Percentiles rank a stretch among this genome's conserved stretches.
phyloP scores from a whole-genome alignment of 345 rosid genomes.

The Aegle marmelos region DNA sequence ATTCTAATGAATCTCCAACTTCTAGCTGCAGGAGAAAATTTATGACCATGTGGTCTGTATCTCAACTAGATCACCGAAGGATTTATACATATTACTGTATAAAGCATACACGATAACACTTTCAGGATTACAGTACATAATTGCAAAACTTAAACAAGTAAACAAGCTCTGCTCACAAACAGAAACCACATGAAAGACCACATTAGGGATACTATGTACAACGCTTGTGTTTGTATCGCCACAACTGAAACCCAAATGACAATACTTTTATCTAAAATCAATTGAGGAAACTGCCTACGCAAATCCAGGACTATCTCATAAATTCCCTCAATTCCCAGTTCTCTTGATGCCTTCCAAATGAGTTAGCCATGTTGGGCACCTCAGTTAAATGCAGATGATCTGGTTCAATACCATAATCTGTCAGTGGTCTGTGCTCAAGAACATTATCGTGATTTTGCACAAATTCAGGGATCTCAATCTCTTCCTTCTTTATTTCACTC shows the following conservation, averaged over 20 bases:
- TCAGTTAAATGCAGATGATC: constrained; percentile 65
- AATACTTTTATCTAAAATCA: background rate
- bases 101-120: background rate
- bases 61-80: too few relatives aligned
- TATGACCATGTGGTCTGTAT: too few relatives aligned
- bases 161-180: background rate
- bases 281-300: background rate
- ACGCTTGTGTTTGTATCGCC: background rate
- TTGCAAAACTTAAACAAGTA: too few relatives aligned
- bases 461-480: constrained; percentile 86
- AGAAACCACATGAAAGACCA: background rate
- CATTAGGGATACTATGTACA: constrained; percentile 10
- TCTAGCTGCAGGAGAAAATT: too few relatives aligned
- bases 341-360: constrained; percentile 61
- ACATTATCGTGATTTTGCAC: constrained; percentile 68
- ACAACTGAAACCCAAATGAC: background rate
- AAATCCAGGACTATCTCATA: constrained; percentile 15
- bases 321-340: constrained; percentile 63
- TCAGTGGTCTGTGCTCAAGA: constrained; percentile 86
- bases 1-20: background rate
- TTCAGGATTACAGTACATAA: background rate
- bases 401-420: constrained; percentile 93
- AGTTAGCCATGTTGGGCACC: constrained; percentile 47
- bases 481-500: constrained; percentile 77
- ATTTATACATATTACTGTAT: too few relatives aligned